phyloP scores from a whole-genome alignment of 805 yeast species.

The Schwanniomyces occidentalis region DNA sequence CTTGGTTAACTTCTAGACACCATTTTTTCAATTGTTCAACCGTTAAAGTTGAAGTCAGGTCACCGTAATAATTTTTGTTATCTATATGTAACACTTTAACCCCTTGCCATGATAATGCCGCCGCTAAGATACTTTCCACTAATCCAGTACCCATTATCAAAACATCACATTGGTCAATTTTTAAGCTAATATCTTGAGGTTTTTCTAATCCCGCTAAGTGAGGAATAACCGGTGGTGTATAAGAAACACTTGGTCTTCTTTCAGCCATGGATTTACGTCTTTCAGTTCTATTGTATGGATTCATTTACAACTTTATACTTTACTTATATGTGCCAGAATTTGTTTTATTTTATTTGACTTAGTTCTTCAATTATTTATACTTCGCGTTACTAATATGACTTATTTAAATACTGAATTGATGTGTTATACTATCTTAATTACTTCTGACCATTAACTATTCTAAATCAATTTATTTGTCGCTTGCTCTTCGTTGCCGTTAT shows the following conservation, averaged over 20 bases:
- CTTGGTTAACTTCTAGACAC: constrained; percentile 69
- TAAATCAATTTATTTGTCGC: no score
- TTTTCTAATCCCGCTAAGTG: constrained; percentile 76
- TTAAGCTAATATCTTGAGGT: constrained; percentile 66
- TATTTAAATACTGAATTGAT: no score
- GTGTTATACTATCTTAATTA: no score
- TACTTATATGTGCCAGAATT: no score
- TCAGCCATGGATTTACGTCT: constrained; percentile 48
- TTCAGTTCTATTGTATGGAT: constrained; percentile 27
- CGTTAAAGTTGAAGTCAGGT: constrained; percentile 79
- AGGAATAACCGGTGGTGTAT: constrained; percentile 55
- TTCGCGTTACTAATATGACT: no score
- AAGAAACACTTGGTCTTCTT: constrained; percentile 44
- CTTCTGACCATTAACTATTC: no score
- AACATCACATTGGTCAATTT: constrained; percentile 71
- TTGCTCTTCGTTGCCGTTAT: no score
- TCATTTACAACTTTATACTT: no score
- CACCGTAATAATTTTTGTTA: constrained; percentile 83
- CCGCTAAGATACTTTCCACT: constrained; percentile 84
- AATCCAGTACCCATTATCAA: constrained; percentile 92
- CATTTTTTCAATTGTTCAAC: constrained; percentile 83
- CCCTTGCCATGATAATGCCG: constrained; percentile 98
- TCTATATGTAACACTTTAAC: constrained; percentile 91
- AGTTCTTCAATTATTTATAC: no score
- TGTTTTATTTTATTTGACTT: no score